These are phyloP conservation scores for Prunus dulcis DNA, from an alignment of 306 rosid species.

Conservation along the genomic window DNA sequence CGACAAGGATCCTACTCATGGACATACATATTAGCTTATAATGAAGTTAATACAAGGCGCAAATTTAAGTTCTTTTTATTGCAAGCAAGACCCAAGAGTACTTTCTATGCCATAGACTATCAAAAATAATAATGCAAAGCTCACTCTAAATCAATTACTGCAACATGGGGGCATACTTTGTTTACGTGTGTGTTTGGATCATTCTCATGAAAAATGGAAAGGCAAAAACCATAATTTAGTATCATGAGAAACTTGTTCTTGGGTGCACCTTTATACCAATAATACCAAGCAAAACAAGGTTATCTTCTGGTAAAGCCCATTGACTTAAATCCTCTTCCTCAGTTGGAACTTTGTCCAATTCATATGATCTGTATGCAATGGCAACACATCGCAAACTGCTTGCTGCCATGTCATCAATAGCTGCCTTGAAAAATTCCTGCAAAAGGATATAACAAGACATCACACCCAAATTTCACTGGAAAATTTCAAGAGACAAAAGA, in stretches of 20 bases:
- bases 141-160: neutral
- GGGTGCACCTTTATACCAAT: constrained; percentile 84
- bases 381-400: constrained; percentile 93
- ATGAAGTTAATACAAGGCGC: neutral
- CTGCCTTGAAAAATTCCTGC: constrained; percentile 58
- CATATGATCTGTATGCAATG: constrained; percentile 79
- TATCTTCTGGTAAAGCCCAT: constrained; percentile 83
- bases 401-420: constrained; percentile 85
- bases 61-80: no score
- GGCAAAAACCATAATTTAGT: constrained; percentile 17
- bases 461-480: neutral
- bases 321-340: constrained; percentile 57
- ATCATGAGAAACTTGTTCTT: constrained; percentile 20
- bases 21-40: neutral
- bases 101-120: neutral
- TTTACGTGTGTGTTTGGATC: neutral
- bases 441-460: constrained; percentile 12
- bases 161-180: neutral
- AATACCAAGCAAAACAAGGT: constrained; percentile 83
- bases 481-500: neutral
- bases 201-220: neutral
- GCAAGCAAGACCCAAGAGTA: neutral
- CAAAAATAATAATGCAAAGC: neutral
- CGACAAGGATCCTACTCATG: constrained; percentile 89
- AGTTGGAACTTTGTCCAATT: constrained; percentile 60